Evolutionary conservation across 805 yeast species (phyloP), one percentile per base, ranked within the genome.

Genomic region (Saturnispora silvae): DNA sequence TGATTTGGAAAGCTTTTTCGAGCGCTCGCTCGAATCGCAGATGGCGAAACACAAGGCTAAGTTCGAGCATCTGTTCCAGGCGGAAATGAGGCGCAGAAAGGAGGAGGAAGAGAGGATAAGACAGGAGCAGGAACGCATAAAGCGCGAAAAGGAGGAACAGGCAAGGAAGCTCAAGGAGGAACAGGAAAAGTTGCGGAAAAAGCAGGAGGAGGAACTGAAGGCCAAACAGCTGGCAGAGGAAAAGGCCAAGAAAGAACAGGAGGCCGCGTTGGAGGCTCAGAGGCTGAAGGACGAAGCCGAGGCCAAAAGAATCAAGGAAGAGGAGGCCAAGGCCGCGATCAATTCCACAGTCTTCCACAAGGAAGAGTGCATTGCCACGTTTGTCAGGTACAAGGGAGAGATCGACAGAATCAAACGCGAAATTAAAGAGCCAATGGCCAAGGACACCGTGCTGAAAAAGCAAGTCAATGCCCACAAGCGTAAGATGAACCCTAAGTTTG

Each of bases 401-500:
- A 78, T 78, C 25, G 50, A 51, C 9, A 67, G 70, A 29, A 81
- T 84, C 42, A 83, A 86, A 51, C 45, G 44, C 1, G 65, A 72
- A 16, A 65, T 87, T 11, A 76, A 75, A 3, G 67, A 62, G 10
- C 72, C 72, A 8, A 67, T 85, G 23, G 61, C 66, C 27, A 47
- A 52, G 18, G 48, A 57, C 29, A 46, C 49, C 31, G 57, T 48
- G 20, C 65, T 77, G 46, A 68, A 70, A 20, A 70, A 63, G 22
- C 51, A 71, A 26, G 78, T 77, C 47, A 72, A 69, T 33, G 67
- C 68, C n/a, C 68, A 75, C 38, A 80, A 79, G 51, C 65, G 96
- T 34, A 75, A 77, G 49, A 74, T 92, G 46, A 84, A 84, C 51
- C 92, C 96, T 5, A 81, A 80, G 52, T 76, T 92, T 46, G 97